Base-by-base conservation (phyloP, 2,329 filamentous ascomycete species). In the Arachnomyces sp. region DNA sequence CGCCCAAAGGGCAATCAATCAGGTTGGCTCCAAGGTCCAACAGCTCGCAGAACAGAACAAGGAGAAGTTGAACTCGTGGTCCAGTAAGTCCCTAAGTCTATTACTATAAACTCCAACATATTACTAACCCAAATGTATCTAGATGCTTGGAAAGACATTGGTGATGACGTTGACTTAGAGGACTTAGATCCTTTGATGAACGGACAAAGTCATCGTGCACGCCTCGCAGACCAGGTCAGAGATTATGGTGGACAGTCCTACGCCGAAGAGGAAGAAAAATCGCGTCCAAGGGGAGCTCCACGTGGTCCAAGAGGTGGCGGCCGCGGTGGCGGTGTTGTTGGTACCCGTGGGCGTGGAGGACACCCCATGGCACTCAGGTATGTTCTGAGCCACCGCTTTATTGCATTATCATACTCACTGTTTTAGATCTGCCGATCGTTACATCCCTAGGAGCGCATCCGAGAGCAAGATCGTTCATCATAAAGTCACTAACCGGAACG, bases 171-270 rank as follows among this genome's bases (percentile, higher is more conserved):
- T 14, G 51, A 55, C 3, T 18, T 55, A 2, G 58, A 64, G 31
- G 36, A 54, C 9, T 43, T 66, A 7, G 49, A 58, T 33, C 46
- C 51, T 12, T 40, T 67, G 3, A 50, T 60, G 34, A 44, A 60
- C 33, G 65, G 65, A 8, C 63, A 67, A 33, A 60, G 44, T 16
- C 64, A 67, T 45, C 58, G 64, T 38, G 48, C 52, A 13, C 40
- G 49, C 5, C 49, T 64, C 5, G 50, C 31, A 35, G 49, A 51
- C 12, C 34, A 36, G 6, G 43, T 58, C 18, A 49, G 40, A 18
- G 45, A 42, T 28, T 38, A 46, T 35, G 49, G 46, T 13, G 48
- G 40, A 7, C 46, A 53, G 33, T 35, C 35, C 7, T 48, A 48
- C 31, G 29, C 29, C 11, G 33, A 40, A 18, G 11, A 14, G 13